These are phyloP conservation scores for Podaxis rugospora DNA, from an alignment of 768 basidiomycete species.

Conservation along the genomic window DNA sequence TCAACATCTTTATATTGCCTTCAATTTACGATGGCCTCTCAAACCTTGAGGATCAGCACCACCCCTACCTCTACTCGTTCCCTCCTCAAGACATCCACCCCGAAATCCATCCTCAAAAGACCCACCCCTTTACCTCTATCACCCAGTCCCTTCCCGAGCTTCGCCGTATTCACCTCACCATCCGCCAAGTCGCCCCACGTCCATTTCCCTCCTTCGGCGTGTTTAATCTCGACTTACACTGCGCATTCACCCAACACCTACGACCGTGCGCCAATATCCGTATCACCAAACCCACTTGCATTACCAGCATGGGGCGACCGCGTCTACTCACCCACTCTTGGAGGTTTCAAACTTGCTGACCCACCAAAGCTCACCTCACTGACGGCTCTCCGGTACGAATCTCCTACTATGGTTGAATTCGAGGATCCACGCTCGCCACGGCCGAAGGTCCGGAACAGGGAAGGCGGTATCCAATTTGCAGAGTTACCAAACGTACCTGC, in stretches of 20 bases:
- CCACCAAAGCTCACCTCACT: conserved; percentile 23
- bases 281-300: conserved; percentile 51
- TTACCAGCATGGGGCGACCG: conserved; percentile 54
- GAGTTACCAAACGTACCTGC: conserved; percentile 18
- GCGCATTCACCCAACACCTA: conserved; percentile 57
- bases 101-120: conserved; percentile 38
- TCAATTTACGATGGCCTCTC: conserved; percentile 28
- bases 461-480: conserved; percentile 19
- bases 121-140: conserved; percentile 34
- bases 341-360: conserved; percentile 30
- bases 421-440: conserved; percentile 37
- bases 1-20: conserved; percentile 16
- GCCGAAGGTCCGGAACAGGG: conserved; percentile 18
- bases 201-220: conserved; percentile 62
- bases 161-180: conserved; percentile 28
- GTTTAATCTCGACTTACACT: conserved; percentile 49
- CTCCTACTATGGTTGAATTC: conserved; percentile 26
- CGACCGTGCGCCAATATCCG: conserved; percentile 60
- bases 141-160: conserved; percentile 27
- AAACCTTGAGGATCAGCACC: conserved; percentile 30
- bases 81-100: conserved; percentile 21
- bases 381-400: conserved; percentile 9
- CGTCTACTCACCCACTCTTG: conserved; percentile 31
- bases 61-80: conserved; percentile 26
- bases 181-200: conserved; percentile 45